Percentiles rank a stretch among this genome's conserved stretches.
These are phyloP conservation scores for Schwanniomyces pseudopolymorphus DNA, from an alignment of 805 yeast genomes.

Conservation along the genomic window DNA sequence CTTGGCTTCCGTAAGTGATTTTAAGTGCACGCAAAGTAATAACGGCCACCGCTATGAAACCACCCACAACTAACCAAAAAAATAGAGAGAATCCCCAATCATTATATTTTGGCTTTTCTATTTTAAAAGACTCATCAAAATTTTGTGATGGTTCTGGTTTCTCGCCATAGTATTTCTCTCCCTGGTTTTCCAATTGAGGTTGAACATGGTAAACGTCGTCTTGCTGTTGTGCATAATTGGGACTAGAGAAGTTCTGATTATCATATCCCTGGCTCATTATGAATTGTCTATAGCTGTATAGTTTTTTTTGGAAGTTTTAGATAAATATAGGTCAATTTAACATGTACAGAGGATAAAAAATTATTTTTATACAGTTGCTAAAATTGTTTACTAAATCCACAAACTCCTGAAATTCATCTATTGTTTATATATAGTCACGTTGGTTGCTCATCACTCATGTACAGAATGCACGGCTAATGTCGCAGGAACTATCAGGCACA, in stretches of 20 bases:
- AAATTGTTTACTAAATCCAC: neutral
- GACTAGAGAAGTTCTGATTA: neutral
- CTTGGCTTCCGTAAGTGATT: slow-evolving; percentile 52
- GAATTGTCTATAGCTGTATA: neutral
- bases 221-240: slow-evolving; percentile 1
- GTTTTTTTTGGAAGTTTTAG: neutral
- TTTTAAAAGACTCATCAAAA: slow-evolving; percentile 69
- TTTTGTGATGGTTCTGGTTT: slow-evolving; percentile 33
- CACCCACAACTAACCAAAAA: slow-evolving; percentile 47
- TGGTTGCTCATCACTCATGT: neutral
- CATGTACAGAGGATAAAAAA: neutral
- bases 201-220: slow-evolving; percentile 11
- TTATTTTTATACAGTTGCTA: neutral
- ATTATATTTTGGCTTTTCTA: slow-evolving; percentile 60
- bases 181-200: slow-evolving; percentile 31
- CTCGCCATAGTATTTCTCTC: slow-evolving; percentile 18
- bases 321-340: neutral
- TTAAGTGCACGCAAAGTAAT: slow-evolving; percentile 67
- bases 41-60: slow-evolving; percentile 69
- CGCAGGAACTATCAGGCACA: neutral
- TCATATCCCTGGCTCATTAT: neutral
- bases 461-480: neutral
- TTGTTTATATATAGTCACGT: neutral
- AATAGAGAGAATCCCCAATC: slow-evolving; percentile 72
- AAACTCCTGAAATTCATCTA: neutral